A percentile compares a stretch with the other conserved stretches of the same genome.
Conservation (phyloP, 352 stramenopile genomes). For the Aphanomyces invadans region DNA sequence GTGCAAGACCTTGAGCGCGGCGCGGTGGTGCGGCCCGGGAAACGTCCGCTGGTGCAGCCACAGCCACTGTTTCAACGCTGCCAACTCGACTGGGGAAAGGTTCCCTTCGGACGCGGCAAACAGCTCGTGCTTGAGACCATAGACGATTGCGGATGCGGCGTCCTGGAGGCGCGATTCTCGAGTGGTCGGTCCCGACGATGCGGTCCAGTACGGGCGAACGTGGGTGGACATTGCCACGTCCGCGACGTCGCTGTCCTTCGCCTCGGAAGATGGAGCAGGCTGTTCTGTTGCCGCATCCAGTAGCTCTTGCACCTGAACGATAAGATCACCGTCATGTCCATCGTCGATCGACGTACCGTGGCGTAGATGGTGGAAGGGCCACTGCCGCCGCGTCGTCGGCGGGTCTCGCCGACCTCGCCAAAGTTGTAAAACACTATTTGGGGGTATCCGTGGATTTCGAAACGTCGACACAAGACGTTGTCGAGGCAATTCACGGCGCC, state of each 20-base stretch:
- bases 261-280: neutral
- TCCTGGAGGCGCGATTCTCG: constrained; percentile 65
- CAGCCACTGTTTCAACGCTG: constrained; percentile 68
- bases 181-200: constrained; percentile 65
- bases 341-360: neutral
- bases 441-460: constrained; percentile 71
- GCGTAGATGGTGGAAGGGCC: neutral
- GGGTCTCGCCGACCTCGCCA: neutral
- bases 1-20: neutral
- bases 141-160: constrained; percentile 64
- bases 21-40: constrained; percentile 60
- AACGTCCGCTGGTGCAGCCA: constrained; percentile 59
- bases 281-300: neutral
- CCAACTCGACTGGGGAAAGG: constrained; percentile 64
- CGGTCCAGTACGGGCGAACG: constrained; percentile 44
- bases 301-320: neutral
- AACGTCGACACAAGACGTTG: constrained; percentile 71
- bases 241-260: neutral
- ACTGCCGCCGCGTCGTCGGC: neutral
- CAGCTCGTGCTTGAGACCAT: constrained; percentile 62
- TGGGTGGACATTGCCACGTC: constrained; percentile 7
- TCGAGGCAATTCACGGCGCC: constrained; percentile 77
- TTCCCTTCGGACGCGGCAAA: constrained; percentile 71
- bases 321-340: neutral
- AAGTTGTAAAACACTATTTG: constrained; percentile 75